A percentile compares a stretch with the other conserved stretches of the same genome.
These are phyloP conservation scores for Persicaria maculosa DNA, from an alignment of 148 eudicot genomes.

Conservation along the genomic window DNA sequence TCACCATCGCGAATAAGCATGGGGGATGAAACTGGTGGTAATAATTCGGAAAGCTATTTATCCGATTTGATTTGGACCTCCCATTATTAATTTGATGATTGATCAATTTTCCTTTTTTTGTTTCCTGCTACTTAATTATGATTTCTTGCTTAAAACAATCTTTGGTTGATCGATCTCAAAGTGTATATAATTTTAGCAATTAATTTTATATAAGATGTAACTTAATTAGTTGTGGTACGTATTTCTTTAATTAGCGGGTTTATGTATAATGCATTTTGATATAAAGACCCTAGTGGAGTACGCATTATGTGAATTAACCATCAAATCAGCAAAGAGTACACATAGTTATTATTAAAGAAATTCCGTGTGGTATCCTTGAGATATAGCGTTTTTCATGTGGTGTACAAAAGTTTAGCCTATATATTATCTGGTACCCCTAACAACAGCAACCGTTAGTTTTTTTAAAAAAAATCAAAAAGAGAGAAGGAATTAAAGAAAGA, in stretches of 20 bases:
- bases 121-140: background rate
- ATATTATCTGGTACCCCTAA: no score
- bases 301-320: no score
- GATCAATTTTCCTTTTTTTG: background rate
- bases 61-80: constrained; percentile 57
- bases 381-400: no score
- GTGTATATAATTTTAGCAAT: background rate
- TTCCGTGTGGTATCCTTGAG: no score
- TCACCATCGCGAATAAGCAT: constrained; percentile 24
- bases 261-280: background rate
- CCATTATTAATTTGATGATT: constrained; percentile 22
- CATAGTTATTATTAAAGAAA: no score
- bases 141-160: background rate
- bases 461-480: no score
- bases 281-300: no score
- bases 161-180: background rate
- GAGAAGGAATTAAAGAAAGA: no score
- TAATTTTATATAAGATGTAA: background rate
- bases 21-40: constrained; percentile 44
- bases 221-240: background rate
- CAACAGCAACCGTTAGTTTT: no score
- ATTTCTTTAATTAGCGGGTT: background rate
- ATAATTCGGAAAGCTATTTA: constrained; percentile 44
- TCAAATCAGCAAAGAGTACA: no score
- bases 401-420: no score